Base-by-base conservation (phyloP, 2,329 filamentous ascomycete genomes). In the Colletotrichum sp. region DNA sequence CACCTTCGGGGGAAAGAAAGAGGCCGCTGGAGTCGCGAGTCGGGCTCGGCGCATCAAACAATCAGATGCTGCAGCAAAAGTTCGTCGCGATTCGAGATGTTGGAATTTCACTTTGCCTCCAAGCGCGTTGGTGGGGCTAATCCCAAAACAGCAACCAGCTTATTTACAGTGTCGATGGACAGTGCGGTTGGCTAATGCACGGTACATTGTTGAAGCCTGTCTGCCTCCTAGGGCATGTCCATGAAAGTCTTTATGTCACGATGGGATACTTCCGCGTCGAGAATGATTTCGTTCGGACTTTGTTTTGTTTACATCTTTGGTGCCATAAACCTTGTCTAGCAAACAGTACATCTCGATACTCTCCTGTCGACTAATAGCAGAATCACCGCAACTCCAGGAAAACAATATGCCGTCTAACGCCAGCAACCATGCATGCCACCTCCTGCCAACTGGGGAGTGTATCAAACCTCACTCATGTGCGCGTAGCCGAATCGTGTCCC, bases 121-220 rank as follows among this genome's bases (percentile, higher is more conserved):
- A 69, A 56, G 65, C 74, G 74, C 66, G 74, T 71, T 43, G 36
- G 74, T 71, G 71, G 71, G 74, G 71, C 84, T 86, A 71, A 84
- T 79, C 83, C 83, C 71, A 76, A 84, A 80, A 76, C 36, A 82
- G 84, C 77, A 85, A 83, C 73, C 67, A 84, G 83, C 84, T 52
- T 85, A 71, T 71, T 62, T 58, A 76, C 74, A 75, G 74, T 75
- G 55, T 10, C n/a, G 34, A 34, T 32, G 16, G 6, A 22, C 66
- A 30, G 60, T 64, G 30, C n/a, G 5, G 3, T 2, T 13, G 5
- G 8, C 13, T 2, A 6, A 5, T 12, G 27, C 68, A 75, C 61
- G 22, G 69, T 77, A 48, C 61, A 76, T 13, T 12, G n/a, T 22
- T 8, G 43, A 13, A 52, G n/a, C 43, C n/a, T 52, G n/a, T 22